Evolutionary conservation across 2,329 filamentous ascomycete genomes (phyloP).

Genomic region (Acephala macrosclerotiorum): DNA sequence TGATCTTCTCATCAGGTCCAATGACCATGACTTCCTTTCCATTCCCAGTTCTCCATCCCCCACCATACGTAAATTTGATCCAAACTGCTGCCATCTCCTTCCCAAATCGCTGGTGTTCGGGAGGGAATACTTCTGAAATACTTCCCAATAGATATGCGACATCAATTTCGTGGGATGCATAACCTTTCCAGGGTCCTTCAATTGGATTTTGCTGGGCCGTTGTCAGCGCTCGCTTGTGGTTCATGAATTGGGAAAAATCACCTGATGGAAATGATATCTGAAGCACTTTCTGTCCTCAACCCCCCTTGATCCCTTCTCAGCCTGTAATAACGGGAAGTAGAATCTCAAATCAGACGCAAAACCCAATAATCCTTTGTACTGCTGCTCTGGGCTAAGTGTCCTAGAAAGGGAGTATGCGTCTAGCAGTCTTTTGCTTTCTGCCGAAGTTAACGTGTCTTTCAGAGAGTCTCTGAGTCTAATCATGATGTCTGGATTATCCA

Average conservation of each 20-base stretch:
- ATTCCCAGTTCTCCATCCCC: constrained; percentile 10
- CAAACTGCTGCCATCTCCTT: constrained; percentile 24
- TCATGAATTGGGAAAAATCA: constrained; percentile 1
- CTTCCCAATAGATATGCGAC: constrained; percentile 28
- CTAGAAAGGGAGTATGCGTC: constrained; percentile 17
- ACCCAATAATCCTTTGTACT: constrained; percentile 23
- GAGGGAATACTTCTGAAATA: neutral
- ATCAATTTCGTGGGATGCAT: constrained; percentile 32
- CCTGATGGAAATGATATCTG: constrained; percentile 27
- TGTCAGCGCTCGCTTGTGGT: neutral
- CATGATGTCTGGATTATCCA: constrained; percentile 25
- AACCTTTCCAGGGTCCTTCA: constrained; percentile 12
- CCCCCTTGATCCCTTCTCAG: constrained; percentile 15
- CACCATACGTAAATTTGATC: constrained; percentile 23
- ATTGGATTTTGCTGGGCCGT: constrained; percentile 23
- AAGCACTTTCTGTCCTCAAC: neutral
- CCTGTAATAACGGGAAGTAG: constrained; percentile 20
- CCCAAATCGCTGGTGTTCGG: constrained; percentile 10
- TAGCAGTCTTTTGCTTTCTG: constrained; percentile 15
- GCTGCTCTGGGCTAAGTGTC: neutral
- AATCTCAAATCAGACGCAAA: constrained; percentile 30
- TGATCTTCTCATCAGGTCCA: constrained; percentile 23
- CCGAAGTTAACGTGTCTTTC: neutral
- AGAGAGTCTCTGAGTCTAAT: constrained; percentile 16
- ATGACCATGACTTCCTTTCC: constrained; percentile 22